Evolutionary conservation across 2,329 filamentous ascomycete species (phyloP).

Genomic region (Cladophialophora yegresii): DNA sequence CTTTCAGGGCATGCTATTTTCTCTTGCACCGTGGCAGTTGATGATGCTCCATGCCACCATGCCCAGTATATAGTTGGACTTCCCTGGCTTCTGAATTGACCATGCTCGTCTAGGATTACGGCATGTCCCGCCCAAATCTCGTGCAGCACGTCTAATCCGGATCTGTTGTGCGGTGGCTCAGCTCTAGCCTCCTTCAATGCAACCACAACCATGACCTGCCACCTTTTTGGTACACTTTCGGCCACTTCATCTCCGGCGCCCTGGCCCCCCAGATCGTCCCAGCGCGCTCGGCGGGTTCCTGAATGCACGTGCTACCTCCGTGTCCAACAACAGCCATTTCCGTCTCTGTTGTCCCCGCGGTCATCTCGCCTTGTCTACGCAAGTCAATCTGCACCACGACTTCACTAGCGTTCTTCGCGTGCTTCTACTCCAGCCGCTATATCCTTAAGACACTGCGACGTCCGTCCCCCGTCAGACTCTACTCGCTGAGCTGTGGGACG

Average conservation of each 20-base stretch:
- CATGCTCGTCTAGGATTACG: background rate
- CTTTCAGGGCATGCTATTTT: background rate
- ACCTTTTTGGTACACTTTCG: slow-evolving; percentile 11
- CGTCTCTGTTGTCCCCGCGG: background rate
- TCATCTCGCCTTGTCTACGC: slow-evolving; percentile 10
- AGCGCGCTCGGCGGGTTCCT: slow-evolving; percentile 10
- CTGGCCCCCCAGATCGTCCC: slow-evolving; percentile 8
- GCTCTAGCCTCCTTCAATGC: slow-evolving; percentile 7
- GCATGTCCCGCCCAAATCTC: slow-evolving; percentile 9
- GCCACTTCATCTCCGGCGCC: slow-evolving; percentile 19
- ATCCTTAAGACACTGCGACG: background rate
- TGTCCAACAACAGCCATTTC: slow-evolving; percentile 8
- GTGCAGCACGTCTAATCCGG: slow-evolving; percentile 5
- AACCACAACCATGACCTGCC: background rate
- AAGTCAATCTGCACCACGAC: slow-evolving; percentile 4
- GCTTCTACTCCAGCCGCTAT: background rate
- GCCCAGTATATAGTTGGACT: background rate
- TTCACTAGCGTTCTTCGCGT: background rate
- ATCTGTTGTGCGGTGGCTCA: slow-evolving; percentile 9
- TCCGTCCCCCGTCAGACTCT: background rate
- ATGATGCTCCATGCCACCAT: background rate
- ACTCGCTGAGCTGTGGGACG: background rate
- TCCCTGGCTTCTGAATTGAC: background rate
- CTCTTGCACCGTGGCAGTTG: background rate
- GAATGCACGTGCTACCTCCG: slow-evolving; percentile 19